Percentiles rank a stretch among this genome's conserved stretches.
phyloP scores from a whole-genome alignment of 768 basidiomycete genomes.

The Mycena albidolilacea region DNA sequence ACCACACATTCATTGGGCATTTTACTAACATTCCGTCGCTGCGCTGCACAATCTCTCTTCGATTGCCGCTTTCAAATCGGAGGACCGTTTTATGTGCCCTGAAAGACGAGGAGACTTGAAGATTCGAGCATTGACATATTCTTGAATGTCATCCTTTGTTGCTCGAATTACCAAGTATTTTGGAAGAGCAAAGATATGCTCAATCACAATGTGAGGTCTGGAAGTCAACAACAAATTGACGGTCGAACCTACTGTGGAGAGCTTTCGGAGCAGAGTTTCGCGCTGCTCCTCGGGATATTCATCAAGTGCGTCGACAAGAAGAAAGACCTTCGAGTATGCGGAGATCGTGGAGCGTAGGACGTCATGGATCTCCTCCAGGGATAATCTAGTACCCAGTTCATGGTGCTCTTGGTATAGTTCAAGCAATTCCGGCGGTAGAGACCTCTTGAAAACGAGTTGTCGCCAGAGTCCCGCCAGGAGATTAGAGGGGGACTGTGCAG shows the following conservation, averaged over 20 bases:
- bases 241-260: neutral
- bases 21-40: too few relatives aligned
- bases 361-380: neutral
- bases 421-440: too few relatives aligned
- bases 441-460: neutral
- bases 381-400: neutral
- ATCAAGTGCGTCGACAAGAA: constrained; percentile 13
- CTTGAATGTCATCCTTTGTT: neutral
- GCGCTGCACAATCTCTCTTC: neutral
- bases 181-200: neutral
- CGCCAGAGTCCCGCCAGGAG: neutral
- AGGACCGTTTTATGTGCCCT: neutral
- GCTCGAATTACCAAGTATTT: neutral
- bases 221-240: constrained; percentile 5
- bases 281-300: constrained; percentile 14
- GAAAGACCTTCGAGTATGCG: neutral
- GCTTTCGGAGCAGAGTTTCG: neutral
- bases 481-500: neutral
- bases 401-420: too few relatives aligned
- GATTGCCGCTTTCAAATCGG: neutral
- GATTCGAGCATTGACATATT: neutral
- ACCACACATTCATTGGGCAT: too few relatives aligned
- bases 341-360: neutral
- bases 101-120: neutral
- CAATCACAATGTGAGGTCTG: neutral